phyloP scores from a whole-genome alignment of 768 basidiomycete genomes.

The Omphalotus guepiniiformis region DNA sequence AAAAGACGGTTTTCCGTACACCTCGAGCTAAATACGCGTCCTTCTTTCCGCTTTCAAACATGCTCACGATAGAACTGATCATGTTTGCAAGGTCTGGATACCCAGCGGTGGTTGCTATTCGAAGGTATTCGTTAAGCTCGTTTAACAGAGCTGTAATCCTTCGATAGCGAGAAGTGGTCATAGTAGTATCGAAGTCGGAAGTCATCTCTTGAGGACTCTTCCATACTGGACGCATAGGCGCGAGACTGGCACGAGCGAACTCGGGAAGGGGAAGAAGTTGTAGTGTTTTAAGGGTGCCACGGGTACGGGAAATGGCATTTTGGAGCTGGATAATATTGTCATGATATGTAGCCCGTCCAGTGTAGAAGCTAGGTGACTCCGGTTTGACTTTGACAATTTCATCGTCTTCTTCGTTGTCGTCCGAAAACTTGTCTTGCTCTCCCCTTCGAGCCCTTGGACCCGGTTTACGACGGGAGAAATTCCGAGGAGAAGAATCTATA shows the following conservation, averaged over 20 bases:
- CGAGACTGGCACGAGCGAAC: slow-evolving; percentile 57
- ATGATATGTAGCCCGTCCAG: slow-evolving; percentile 69
- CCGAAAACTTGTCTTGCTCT: slow-evolving; percentile 10
- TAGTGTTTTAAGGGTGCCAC: slow-evolving; percentile 53
- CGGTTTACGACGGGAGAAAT: not conserved
- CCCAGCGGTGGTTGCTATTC: slow-evolving; percentile 57
- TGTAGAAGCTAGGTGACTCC: slow-evolving; percentile 78
- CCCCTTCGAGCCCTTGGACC: slow-evolving; percentile 11
- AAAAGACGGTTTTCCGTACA: slow-evolving; percentile 49
- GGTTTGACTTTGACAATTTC: slow-evolving; percentile 33
- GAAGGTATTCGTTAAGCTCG: slow-evolving; percentile 59
- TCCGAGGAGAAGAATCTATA: slow-evolving; percentile 9
- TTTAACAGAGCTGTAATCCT: slow-evolving; percentile 57
- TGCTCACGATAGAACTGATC: slow-evolving; percentile 47
- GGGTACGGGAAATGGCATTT: slow-evolving; percentile 52
- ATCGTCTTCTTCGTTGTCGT: slow-evolving; percentile 6
- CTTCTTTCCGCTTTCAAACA: slow-evolving; percentile 66
- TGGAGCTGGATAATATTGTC: slow-evolving; percentile 69
- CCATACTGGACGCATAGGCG: slow-evolving; percentile 64
- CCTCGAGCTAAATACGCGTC: slow-evolving; percentile 42
- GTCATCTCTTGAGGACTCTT: slow-evolving; percentile 58
- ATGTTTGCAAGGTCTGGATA: slow-evolving; percentile 49
- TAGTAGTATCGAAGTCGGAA: slow-evolving; percentile 47
- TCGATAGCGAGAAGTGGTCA: slow-evolving; percentile 71
- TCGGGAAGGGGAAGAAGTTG: slow-evolving; percentile 78